Conservation (phyloP, 495 filamentous ascomycete genomes). For the Lasiosphaeria ovina region DNA sequence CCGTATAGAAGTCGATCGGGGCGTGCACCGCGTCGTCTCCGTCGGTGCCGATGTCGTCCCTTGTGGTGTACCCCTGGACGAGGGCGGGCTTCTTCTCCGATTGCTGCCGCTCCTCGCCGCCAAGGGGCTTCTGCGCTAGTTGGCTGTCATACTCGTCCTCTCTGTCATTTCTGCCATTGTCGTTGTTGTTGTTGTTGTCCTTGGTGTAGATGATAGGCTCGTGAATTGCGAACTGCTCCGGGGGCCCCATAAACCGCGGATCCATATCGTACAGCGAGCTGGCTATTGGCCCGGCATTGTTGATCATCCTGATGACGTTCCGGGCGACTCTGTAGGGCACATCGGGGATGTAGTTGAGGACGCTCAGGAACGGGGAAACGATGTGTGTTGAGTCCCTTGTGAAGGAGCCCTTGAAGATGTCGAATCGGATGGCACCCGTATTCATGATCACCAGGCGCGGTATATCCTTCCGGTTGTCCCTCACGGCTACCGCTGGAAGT, state of each 20-base stretch:
- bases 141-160: not conserved
- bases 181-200: not conserved
- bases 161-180: not conserved
- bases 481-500: conserved; percentile 59
- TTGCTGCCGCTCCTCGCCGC: not conserved
- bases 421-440: conserved; percentile 88
- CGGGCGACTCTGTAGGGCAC: conserved; percentile 73
- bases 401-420: conserved; percentile 88
- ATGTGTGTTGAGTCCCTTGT: conserved; percentile 82
- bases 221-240: conserved; percentile 35
- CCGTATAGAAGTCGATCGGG: conserved; percentile 66
- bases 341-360: conserved; percentile 73
- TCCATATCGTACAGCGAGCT: conserved; percentile 25
- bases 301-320: conserved; percentile 68
- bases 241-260: conserved; percentile 37
- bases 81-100: conserved; percentile 39
- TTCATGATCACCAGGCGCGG: conserved; percentile 76
- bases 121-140: conserved; percentile 30
- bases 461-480: conserved; percentile 31
- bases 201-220: conserved; percentile 27
- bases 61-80: conserved; percentile 82
- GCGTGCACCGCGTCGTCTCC: conserved; percentile 90
- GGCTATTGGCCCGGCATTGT: conserved; percentile 63
- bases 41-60: conserved; percentile 77
- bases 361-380: conserved; percentile 84